phyloP scores from a whole-genome alignment of 1,284 basidiomycete genomes.

The Phlebopus sp. region DNA sequence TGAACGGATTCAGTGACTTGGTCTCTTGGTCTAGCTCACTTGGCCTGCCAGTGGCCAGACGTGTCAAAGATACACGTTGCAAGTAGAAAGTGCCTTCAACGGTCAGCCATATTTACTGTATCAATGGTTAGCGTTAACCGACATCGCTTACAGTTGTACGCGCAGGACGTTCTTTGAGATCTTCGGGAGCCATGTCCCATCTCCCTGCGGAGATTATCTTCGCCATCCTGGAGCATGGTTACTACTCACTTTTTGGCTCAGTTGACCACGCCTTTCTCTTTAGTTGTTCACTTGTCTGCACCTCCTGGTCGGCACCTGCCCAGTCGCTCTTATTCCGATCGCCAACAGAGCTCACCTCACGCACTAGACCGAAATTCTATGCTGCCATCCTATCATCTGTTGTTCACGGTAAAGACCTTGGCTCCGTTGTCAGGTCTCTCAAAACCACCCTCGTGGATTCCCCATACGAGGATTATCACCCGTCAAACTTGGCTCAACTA shows the following conservation, averaged over 20 bases:
- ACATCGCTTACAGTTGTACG: too few relatives aligned
- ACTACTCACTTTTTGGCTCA: conserved; percentile 30
- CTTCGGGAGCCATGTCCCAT: conserved; percentile 17
- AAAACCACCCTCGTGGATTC: conserved; percentile 18
- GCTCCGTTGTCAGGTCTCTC: conserved; percentile 21
- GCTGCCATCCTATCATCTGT: conserved; percentile 19
- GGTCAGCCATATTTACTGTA: too few relatives aligned
- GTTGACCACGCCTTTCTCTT: conserved; percentile 36
- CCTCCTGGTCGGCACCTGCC: conserved; percentile 38
- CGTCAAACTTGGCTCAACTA: conserved; percentile 24
- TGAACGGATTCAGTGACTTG: too few relatives aligned
- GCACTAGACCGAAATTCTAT: conserved; percentile 12
- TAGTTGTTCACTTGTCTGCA: conserved; percentile 36
- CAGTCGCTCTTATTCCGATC: conserved; percentile 41
- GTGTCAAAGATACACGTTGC: too few relatives aligned
- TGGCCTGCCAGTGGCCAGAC: too few relatives aligned
- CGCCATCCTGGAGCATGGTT: conserved; percentile 38
- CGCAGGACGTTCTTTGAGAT: too few relatives aligned
- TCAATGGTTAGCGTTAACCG: too few relatives aligned
- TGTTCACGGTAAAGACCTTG: conserved; percentile 11
- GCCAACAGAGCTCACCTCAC: conserved; percentile 15
- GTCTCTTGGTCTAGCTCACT: too few relatives aligned
- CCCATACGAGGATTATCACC: conserved; percentile 9
- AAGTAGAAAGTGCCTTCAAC: too few relatives aligned
- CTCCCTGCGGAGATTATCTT: conserved; percentile 44